These are phyloP conservation scores for Clonostachys solani DNA, from an alignment of 2,329 filamentous ascomycete species.

Conservation along the genomic window DNA sequence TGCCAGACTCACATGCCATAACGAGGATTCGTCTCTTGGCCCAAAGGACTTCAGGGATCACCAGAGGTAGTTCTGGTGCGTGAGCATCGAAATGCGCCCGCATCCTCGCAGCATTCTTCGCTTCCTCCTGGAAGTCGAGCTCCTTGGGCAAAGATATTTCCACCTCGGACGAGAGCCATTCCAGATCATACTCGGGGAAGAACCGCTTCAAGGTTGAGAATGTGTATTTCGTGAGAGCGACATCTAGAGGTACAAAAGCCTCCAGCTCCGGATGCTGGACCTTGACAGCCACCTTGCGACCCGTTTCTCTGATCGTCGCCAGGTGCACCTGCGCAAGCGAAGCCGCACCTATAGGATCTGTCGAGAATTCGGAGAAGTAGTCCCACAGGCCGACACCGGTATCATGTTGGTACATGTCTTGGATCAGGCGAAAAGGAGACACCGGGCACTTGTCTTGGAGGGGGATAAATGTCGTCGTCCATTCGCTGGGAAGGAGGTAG, in stretches of 20 bases:
- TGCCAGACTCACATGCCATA: conserved; percentile 89
- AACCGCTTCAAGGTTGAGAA: conserved; percentile 87
- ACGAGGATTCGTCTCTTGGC: conserved; percentile 85
- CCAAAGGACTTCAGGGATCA: conserved; percentile 89
- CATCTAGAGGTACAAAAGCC: conserved; percentile 85
- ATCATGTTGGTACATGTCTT: conserved; percentile 80
- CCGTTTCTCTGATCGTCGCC: conserved; percentile 75
- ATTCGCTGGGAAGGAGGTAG: conserved; percentile 85
- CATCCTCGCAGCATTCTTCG: conserved; percentile 74
- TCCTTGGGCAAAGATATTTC: conserved; percentile 86
- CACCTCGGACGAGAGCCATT: conserved; percentile 94
- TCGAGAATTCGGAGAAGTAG: conserved; percentile 81
- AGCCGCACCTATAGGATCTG: conserved; percentile 81
- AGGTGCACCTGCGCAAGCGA: conserved; percentile 93
- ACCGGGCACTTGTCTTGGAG: conserved; percentile 94
- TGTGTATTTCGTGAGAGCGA: conserved; percentile 81
- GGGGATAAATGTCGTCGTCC: conserved; percentile 93
- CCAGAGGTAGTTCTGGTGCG: conserved; percentile 70
- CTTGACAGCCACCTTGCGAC: conserved; percentile 90
- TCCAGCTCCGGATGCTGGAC: conserved; percentile 89
- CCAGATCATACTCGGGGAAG: conserved; percentile 96
- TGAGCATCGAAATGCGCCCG: conserved; percentile 73
- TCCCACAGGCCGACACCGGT: conserved; percentile 76
- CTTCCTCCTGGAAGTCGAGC: conserved; percentile 84
- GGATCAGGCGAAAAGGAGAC: conserved; percentile 81